Conservation (phyloP, 805 yeast genomes). For the Wickerhamiella musiphila region DNA sequence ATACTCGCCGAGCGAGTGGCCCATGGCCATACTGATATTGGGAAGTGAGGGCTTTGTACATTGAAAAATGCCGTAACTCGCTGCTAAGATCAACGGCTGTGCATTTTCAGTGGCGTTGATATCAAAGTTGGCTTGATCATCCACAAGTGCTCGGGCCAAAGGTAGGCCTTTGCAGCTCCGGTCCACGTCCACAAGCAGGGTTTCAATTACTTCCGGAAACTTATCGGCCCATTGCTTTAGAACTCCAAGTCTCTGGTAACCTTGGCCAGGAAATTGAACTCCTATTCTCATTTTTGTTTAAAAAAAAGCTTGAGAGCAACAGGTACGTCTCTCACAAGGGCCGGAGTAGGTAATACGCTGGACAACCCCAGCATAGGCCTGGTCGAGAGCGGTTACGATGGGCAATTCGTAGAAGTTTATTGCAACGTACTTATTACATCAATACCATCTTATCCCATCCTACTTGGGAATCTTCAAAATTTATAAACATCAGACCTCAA, state of each 20-base stretch:
- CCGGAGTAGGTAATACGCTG: no score
- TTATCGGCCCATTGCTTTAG: slow-evolving; percentile 11
- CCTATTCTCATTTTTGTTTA: no score
- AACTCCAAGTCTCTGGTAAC: slow-evolving; percentile 21
- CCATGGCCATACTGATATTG: slow-evolving; percentile 20
- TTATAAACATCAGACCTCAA: slow-evolving; percentile 18
- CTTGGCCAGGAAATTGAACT: slow-evolving; percentile 22
- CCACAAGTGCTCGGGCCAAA: slow-evolving; percentile 9
- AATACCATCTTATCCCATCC: no score
- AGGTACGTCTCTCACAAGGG: no score
- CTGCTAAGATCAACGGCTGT: slow-evolving; percentile 35
- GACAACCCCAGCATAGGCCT: no score
- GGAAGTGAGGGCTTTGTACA: slow-evolving; percentile 4
- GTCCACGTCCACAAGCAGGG: slow-evolving; percentile 19
- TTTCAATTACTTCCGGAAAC: slow-evolving; percentile 14
- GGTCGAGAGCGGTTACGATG: no score
- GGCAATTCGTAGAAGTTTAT: no score
- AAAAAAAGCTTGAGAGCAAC: no score
- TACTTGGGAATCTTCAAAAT: no score
- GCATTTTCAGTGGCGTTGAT: slow-evolving; percentile 28
- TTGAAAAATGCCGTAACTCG: slow-evolving; percentile 23
- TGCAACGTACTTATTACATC: no score
- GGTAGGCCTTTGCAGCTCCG: slow-evolving; percentile 26
- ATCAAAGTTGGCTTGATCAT: slow-evolving; percentile 6
- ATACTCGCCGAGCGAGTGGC: slow-evolving; percentile 38